Base-by-base conservation (phyloP, 2,329 filamentous ascomycete genomes). In the Penicillium hesseltinei region DNA sequence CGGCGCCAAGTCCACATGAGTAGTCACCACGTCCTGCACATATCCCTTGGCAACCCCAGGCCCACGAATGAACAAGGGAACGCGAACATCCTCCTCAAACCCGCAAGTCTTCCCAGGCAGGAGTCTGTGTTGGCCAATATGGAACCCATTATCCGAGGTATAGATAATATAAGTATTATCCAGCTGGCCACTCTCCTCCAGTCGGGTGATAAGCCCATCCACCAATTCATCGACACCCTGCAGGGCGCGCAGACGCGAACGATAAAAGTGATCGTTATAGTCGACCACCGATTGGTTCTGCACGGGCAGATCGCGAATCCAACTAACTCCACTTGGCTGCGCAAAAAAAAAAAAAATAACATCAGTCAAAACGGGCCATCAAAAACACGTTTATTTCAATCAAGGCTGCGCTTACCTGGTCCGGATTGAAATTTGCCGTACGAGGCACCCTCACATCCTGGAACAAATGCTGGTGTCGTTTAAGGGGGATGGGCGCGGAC, bases 361-460 rank as follows among this genome's bases (percentile, higher is more conserved):
- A 35, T 33, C 29, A 35, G 29, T 60, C 42, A 60, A 35, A 27
- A 43, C 4, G 11, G 25, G 23, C 6, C 23, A 19, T 4, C 31
- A 31, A 3, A 19, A n/a, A 35, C 29, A 19, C 29, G 4, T 7
- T 44, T 3, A 36, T 29, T 21, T 15, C 1, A 33, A 15, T 10
- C 11, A 25, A 4, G 7, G 6, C 15, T 2, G 23, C 19, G 67
- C 74, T 38, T 69, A 83, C 82, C 60, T 77, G 73, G 3, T 84
- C 79, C 0, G 88, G 87, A 62, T 91, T 91, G 71, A 90, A 91
- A 67, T 85, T 84, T 0, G 78, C 73, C 0, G 81, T 85, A 9
- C 88, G 77, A 0, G 88, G 88, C 0, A 89, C 81, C 23, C 77
- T 81, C 0, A 78, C 80, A 29, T 83, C 80, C 2, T 78, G 69